Evolutionary conservation across 1,284 basidiomycete species (phyloP), one percentile per base, ranked within the genome.

Genomic region (Sporisorium graminicola): DNA sequence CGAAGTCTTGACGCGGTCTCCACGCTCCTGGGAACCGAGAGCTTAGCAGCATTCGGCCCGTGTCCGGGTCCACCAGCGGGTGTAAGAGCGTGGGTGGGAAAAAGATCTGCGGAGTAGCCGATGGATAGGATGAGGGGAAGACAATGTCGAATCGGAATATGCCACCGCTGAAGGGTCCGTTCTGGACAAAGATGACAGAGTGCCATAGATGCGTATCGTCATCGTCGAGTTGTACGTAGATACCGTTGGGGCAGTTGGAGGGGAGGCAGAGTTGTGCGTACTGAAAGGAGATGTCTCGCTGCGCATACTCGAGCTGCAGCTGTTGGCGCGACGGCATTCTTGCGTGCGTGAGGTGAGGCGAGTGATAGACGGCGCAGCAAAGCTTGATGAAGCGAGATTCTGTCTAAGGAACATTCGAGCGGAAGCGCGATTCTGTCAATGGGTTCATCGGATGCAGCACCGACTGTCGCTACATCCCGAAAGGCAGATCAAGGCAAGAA

Each of bases 61-160:
- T 55, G 27, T 69, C 58, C 2, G 75, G 76, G n/a, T 80, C 71
- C 5, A 82, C 73, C 1, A 82, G 61, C 5, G 80, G 80, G 40
- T 82, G 80, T 1, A 81, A 54, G 10, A 80, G 50, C 1, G 74
- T 77, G 0, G 72, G 71, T 13, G 73, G 73, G 43, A 82, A 80
- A 31, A 54, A 75, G 14, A 79, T 74, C 35, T 76, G 71, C 1
- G 80, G 80, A 1, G 72, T 74, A 5, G 73, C 43, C 9, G 49
- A 54, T 0, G 77, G 79, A 24, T 66, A 81, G 12, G 47, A 29
- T 1, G 68, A 31, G 0, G 77, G 74, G 44, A 79, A 80, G 26
- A 73, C 71, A 50, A 82, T 70, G 53, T 80, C 72, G 62, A 82
- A 82, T n/a, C 77, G 67, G 52, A 80, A 79, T 42, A 82, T 64